Base-by-base conservation (phyloP, 805 yeast species). In the Candida rishiriensis region DNA sequence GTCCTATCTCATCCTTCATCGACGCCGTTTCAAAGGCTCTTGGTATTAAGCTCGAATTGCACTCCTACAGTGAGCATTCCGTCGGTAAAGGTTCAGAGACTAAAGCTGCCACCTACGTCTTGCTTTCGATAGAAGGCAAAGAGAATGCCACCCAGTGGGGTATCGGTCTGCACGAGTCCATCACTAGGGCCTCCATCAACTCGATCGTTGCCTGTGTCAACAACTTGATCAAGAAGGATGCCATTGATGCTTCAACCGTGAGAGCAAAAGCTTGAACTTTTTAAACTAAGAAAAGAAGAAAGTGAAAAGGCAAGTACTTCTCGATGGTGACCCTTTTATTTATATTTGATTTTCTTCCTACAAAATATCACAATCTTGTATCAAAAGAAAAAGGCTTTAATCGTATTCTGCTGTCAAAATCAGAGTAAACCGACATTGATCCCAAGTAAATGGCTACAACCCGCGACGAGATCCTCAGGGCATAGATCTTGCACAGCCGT, bases 101-200 rank as follows among this genome's bases (percentile, higher is more conserved):
- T 43, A 76, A 80, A 64, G 91, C 90, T 54, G 90, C 88, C 37
- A 77, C 90, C 10, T 84, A 76, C 63, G 81, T 90, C 33, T 50
- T 51, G 40, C 50, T 64, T 32, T 47, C 59, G 14, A 41, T 43
- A 12, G 51, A 49, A 15, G 68, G 57, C 40, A 42, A 46, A 8
- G 57, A 46, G 11, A 41, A 46, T 11, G 42, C 47, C 11, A 57
- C 65, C 39, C 57, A 66, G 47, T 90, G 97, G 96, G 97, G 97
- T 68, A 90, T 90, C 47, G 97, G 96, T 59, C 80, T 88, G 49
- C 83, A 88, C 61, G 91, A 83, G 66, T 96, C 90, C 67, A 93
- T 87, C 43, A 83, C 95, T 21, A 84, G 83, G 59, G 93, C 97
- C 39, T 82, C 95, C 6, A 77, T 87, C 56, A 74, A 76, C 54